Percentiles rank a stretch among this genome's conserved stretches.
These are phyloP conservation scores for Neurospora sp. DNA, from an alignment of 2,329 filamentous ascomycete genomes.

Conservation along the genomic window DNA sequence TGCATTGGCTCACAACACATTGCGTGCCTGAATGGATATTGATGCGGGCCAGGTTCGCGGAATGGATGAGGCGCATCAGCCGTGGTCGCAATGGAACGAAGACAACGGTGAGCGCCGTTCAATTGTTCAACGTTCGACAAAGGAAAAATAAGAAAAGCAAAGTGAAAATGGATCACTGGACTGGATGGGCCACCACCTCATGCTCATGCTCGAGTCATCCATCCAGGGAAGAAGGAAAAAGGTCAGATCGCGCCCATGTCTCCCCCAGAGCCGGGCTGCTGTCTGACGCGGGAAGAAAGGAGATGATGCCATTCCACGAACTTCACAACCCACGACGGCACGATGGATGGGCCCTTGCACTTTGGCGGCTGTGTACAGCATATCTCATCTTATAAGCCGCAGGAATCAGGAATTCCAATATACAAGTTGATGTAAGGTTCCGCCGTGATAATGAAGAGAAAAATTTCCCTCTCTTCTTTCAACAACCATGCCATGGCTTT, in stretches of 20 bases:
- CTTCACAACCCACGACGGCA: background rate
- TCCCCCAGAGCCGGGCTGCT: background rate
- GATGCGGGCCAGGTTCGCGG: background rate
- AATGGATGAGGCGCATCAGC: background rate
- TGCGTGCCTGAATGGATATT: background rate
- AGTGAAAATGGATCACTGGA: background rate
- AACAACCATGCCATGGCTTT: background rate
- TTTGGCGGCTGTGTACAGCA: background rate
- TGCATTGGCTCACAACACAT: background rate
- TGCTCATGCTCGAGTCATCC: background rate
- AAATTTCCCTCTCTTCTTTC: background rate
- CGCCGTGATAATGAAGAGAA: background rate
- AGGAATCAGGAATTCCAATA: background rate
- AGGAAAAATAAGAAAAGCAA: background rate
- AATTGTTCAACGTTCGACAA: background rate
- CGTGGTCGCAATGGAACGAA: background rate
- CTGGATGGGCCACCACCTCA: background rate
- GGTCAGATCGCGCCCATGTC: background rate
- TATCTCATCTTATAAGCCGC: background rate
- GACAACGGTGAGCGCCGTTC: background rate
- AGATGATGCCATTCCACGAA: background rate
- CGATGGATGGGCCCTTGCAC: background rate
- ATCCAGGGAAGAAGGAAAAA: background rate
- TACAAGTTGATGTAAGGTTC: background rate
- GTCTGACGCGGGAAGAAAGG: background rate